Evolutionary conservation across 2,329 filamentous ascomycete species (phyloP), one percentile per base, ranked within the genome.

Genomic region (Epichloe uncinata): DNA sequence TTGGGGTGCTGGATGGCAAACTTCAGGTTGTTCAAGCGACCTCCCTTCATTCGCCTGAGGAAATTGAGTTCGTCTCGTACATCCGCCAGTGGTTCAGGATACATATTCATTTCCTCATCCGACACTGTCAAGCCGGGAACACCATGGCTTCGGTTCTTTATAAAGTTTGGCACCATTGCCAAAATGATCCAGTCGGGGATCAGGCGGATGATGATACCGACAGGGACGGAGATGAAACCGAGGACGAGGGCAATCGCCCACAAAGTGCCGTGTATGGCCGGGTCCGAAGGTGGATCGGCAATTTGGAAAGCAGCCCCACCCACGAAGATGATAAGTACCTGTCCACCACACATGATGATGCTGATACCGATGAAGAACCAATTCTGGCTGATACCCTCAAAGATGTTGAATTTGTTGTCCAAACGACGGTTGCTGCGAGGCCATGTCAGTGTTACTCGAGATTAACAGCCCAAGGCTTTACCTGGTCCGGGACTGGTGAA

Each of bases 351-450:
- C 85, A 97, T 96, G 64, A 95, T 75, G 53, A 75, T 61, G 69
- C 89, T 89, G 66, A 97, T 96, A 38, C 69, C 77, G 37, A 94
- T 78, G 71, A 97, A 97, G 74, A 94, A 95, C 69, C 77, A 85
- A 66, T 97, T 97, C 63, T 79, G 79, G 26, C 76, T 76, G 52
- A 97, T 78, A 49, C 88, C 88, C 63, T 96, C 91, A 53, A 97
- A 91, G 54, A 97, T 89, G 68, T 97, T 97, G 74, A 95, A 90
- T 50, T 82, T 79, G 68, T 97, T 97, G 66, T 97, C 91, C 49
- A 97, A 75, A 12, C 91, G 87, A 52, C 91, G 87, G 69, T 95
- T 95, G 72, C 79, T 84, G 53, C 35, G 16, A 4, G 26, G 18
- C 22, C 35, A 38, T 9, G 36, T 34, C 37, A 55, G 48, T 50